Percentiles rank a stretch among this genome's conserved stretches.
These are phyloP conservation scores for Eimeria zaria DNA, from an alignment of 169 alveolate species.

Conservation along the genomic window DNA sequence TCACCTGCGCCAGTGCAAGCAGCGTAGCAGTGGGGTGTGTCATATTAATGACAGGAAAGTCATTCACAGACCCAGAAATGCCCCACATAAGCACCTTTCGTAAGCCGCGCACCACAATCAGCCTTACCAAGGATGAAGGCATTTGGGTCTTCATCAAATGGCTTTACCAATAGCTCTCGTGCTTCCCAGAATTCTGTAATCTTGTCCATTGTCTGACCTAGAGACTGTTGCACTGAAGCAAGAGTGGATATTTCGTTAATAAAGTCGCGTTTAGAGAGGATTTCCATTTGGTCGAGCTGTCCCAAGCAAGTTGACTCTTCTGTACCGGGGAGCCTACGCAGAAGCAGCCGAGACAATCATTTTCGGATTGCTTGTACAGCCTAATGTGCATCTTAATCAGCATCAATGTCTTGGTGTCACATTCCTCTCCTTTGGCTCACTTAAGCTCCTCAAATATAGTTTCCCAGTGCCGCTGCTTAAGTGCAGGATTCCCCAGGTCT, in stretches of 20 bases:
- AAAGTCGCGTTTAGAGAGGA: conserved; percentile 85
- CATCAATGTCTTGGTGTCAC: not conserved
- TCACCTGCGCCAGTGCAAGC: conserved; percentile 59
- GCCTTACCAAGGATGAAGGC: conserved; percentile 91
- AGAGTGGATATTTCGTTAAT: conserved; percentile 90
- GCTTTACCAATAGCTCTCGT: conserved; percentile 89
- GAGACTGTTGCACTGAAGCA: conserved; percentile 91
- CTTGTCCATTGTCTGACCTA: conserved; percentile 89
- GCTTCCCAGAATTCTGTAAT: conserved; percentile 92
- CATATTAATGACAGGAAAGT: not conserved
- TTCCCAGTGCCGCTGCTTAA: conserved; percentile 93
- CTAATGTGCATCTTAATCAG: not conserved
- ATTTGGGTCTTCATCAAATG: conserved; percentile 91
- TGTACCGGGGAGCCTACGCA: conserved; percentile 42
- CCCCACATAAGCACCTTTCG: not conserved
- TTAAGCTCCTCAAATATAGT: conserved; percentile 77
- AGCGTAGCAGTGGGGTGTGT: not conserved
- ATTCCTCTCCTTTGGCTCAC: not conserved
- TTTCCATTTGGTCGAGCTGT: conserved; percentile 84
- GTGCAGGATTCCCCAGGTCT: conserved; percentile 91
- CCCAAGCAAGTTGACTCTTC: conserved; percentile 82
- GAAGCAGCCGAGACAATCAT: not conserved
- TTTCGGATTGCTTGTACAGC: not conserved
- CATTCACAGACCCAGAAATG: not conserved
- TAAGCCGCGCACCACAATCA: conserved; percentile 15